phyloP scores from a whole-genome alignment of 1,284 basidiomycete genomes.

The Tilletia indica region DNA sequence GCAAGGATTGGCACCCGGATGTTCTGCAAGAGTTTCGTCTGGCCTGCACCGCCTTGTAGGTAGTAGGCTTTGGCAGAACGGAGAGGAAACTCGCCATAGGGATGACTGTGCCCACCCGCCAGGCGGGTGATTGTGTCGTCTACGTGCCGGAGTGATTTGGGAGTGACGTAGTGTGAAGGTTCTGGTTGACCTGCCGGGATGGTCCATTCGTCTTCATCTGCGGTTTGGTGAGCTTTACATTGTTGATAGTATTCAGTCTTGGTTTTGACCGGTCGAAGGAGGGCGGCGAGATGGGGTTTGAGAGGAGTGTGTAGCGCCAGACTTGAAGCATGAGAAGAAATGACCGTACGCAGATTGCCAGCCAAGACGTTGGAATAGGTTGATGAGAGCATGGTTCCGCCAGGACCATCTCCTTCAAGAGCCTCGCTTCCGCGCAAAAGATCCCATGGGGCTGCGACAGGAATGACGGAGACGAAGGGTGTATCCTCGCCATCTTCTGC shows the following conservation, averaged over 20 bases:
- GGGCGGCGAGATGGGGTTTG: conserved; percentile 33
- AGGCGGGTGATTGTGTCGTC: conserved; percentile 68
- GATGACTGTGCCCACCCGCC: conserved; percentile 67
- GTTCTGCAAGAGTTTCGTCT: conserved; percentile 36
- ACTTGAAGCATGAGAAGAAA: conserved; percentile 36
- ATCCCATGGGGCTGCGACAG: conserved; percentile 78
- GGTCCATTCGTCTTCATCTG: background rate
- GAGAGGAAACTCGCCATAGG: conserved; percentile 43
- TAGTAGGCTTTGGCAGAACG: conserved; percentile 78
- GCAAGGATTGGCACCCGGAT: conserved; percentile 64
- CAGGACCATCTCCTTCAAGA: conserved; percentile 58
- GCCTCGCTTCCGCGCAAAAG: conserved; percentile 60
- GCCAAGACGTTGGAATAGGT: conserved; percentile 83
- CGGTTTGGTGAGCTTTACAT: background rate
- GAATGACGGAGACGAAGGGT: conserved; percentile 71
- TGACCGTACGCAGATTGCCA: conserved; percentile 65
- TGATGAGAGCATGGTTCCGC: conserved; percentile 62
- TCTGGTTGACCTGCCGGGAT: background rate
- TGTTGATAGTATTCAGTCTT: background rate
- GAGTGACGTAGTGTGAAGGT: background rate
- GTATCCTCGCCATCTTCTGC: conserved; percentile 78
- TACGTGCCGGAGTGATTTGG: conserved; percentile 54
- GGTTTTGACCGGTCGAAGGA: conserved; percentile 23
- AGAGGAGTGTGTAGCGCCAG: conserved; percentile 42
- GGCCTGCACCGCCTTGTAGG: conserved; percentile 40